Base-by-base conservation (phyloP, 129 eudicot species). In the Gnaphalium uliginosum region DNA sequence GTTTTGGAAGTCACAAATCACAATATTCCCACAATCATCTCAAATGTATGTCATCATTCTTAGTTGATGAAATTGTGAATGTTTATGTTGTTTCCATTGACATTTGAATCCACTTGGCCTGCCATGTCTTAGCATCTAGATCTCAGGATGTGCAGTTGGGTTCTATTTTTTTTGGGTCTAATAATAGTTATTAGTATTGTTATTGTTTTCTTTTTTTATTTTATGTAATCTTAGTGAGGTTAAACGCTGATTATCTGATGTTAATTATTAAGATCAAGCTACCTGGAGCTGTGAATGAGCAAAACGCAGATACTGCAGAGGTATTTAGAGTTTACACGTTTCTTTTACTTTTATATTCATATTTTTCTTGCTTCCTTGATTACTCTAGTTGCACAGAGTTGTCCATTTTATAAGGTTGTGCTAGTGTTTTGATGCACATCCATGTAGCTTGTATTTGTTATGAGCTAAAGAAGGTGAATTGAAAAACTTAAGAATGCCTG, bases 231-330 rank as follows among this genome's bases (percentile, higher is more conserved):
- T 64, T 73, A 60, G 27, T 23, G 46, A 58, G 78, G 39, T 69
- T 41, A 26, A 50, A 46, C 67, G 32, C 32, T 54, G 26, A 14
- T 66, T 76, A 4, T 9, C 30, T 79, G 74, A 69, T 61, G 63
- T 72, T 10, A 46, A 63, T 46, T 35, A 35, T 77, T 66, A 87
- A 91, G 97, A 82, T 57, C 74, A 88, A 86, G 85, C 76, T 27
- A 59, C 61, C 85, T 30, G 87, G 72, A 30, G 64, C 69, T 72
- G 71, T 24, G 25, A 74, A 63, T 66, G 82, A 80, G 66, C 86
- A 80, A 85, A 72, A 48, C 22, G 69, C 72, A 14, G 89, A 88
- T 76, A 74, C 23, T 51, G 83, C 13, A 56, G 92, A 89, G 97
- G 97, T 89, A 80, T 46, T 37, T 59, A 21, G 53, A 46, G 53